Evolutionary conservation across 2,329 filamentous ascomycete species (phyloP).

Genomic region (Tricladium varicosporioides): DNA sequence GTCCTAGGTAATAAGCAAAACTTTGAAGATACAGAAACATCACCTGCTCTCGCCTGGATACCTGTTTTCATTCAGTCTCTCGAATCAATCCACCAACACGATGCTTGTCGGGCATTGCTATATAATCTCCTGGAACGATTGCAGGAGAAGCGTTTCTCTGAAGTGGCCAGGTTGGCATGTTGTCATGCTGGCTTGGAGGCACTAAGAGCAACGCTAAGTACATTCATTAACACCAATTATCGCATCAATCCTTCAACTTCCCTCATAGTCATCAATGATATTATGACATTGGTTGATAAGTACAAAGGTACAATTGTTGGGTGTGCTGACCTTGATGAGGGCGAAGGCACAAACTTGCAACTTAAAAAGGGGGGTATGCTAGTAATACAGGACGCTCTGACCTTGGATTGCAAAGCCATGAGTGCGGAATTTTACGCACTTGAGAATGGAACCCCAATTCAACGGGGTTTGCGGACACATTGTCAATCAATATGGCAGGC

Average conservation of each 20-base stretch:
- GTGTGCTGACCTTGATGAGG: slow-evolving; percentile 47
- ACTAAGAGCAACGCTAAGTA: slow-evolving; percentile 54
- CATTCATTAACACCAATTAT: slow-evolving; percentile 52
- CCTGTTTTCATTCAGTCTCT: slow-evolving; percentile 75
- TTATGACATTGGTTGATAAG: slow-evolving; percentile 63
- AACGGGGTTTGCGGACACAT: slow-evolving; percentile 65
- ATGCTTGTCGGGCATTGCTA: slow-evolving; percentile 77
- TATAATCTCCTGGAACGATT: slow-evolving; percentile 70
- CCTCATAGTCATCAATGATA: slow-evolving; percentile 61
- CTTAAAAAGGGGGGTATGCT: slow-evolving; percentile 56
- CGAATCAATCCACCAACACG: slow-evolving; percentile 70
- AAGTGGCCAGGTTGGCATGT: slow-evolving; percentile 58
- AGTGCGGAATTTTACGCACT: slow-evolving; percentile 68
- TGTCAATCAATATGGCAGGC: slow-evolving; percentile 78
- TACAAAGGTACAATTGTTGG: slow-evolving; percentile 59
- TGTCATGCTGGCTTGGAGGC: slow-evolving; percentile 63
- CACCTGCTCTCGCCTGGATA: slow-evolving; percentile 73
- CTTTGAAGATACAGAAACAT: slow-evolving; percentile 50
- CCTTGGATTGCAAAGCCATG: slow-evolving; percentile 69
- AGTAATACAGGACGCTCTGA: slow-evolving; percentile 65
- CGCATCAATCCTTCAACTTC: slow-evolving; percentile 49
- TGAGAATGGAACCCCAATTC: slow-evolving; percentile 56
- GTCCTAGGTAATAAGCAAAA: slow-evolving; percentile 59
- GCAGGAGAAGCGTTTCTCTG: slow-evolving; percentile 53
- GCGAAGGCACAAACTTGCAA: slow-evolving; percentile 45